Percentiles rank a stretch among this genome's conserved stretches.
phyloP scores from a whole-genome alignment of 352 stramenopile genomes.

The Phytophthora niederhauseri region DNA sequence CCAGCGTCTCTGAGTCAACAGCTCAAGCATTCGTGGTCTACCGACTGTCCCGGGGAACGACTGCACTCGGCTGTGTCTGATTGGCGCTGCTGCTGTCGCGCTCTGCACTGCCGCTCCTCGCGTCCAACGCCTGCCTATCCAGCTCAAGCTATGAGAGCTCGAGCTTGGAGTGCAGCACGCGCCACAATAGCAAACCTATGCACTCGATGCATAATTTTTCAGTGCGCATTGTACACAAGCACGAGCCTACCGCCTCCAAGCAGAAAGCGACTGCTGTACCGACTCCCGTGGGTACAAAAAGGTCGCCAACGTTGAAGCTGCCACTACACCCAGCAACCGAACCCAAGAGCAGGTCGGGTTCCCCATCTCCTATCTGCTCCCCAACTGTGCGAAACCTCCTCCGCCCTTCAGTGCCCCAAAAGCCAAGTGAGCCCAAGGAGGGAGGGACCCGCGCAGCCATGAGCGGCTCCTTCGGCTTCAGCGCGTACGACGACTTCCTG shows the following conservation, averaged over 20 bases:
- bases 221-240: no score
- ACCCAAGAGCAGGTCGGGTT: not conserved
- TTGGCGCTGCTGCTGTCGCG: no score
- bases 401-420: slow-evolving; percentile 14
- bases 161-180: no score
- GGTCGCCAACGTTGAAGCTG: slow-evolving; percentile 19
- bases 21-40: no score
- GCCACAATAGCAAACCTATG: no score
- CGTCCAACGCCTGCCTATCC: no score
- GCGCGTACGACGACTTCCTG: slow-evolving; percentile 60
- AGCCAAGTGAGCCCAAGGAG: not conserved
- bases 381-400: not conserved
- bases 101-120: no score
- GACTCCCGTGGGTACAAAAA: not conserved
- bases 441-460: slow-evolving; percentile 15
- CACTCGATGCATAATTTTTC: no score
- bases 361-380: not conserved
- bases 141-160: no score
- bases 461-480: slow-evolving; percentile 54
- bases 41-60: no score
- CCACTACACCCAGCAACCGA: not conserved
- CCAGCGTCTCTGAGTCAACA: not conserved
- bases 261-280: not conserved
- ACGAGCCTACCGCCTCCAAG: no score
- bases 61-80: no score